A percentile compares a stretch with the other conserved stretches of the same genome.
Evolutionary conservation across 108 stramenopile genomes (phyloP).

Genomic region (Nitzschia sp.): DNA sequence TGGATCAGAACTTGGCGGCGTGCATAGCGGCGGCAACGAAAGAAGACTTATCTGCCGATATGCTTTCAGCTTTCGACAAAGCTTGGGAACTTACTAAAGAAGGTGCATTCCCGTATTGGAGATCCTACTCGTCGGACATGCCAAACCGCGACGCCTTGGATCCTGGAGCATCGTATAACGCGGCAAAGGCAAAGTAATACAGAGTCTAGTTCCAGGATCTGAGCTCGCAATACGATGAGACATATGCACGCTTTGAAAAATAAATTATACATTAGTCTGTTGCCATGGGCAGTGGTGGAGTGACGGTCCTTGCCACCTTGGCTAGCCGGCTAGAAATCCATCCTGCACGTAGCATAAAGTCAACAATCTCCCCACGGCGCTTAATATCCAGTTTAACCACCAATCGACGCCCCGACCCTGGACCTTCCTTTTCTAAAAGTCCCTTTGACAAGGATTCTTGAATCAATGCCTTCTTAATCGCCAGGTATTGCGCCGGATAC

Average conservation of each 20-base stretch:
- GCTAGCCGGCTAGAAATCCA: conserved; percentile 65
- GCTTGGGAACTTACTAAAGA: conserved; percentile 74
- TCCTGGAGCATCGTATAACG: conserved; percentile 80
- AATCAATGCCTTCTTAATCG: conserved; percentile 81
- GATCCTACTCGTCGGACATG: conserved; percentile 84
- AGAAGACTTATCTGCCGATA: conserved; percentile 11
- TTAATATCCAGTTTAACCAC: conserved; percentile 77
- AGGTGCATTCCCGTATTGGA: conserved; percentile 85
- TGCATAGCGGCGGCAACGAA: conserved; percentile 44
- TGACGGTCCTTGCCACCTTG: conserved; percentile 33
- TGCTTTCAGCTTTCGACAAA: conserved; percentile 70
- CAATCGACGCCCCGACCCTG: conserved; percentile 33
- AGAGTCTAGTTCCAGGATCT: not conserved
- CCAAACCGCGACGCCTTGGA: conserved; percentile 72
- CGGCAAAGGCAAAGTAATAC: conserved; percentile 48
- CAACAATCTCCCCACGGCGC: conserved; percentile 68
- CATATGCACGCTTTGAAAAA: too few relatives aligned
- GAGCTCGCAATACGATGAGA: too few relatives aligned
- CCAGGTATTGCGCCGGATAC: conserved; percentile 68
- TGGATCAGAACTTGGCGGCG: conserved; percentile 74
- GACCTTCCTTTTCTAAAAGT: conserved; percentile 52
- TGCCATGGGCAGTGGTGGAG: not conserved
- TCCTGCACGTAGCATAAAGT: conserved; percentile 79
- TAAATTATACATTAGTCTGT: not conserved
- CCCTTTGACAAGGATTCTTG: conserved; percentile 68